These are phyloP conservation scores for Sugiyamaella lignohabitans DNA, from an alignment of 805 yeast species.

Conservation along the genomic window DNA sequence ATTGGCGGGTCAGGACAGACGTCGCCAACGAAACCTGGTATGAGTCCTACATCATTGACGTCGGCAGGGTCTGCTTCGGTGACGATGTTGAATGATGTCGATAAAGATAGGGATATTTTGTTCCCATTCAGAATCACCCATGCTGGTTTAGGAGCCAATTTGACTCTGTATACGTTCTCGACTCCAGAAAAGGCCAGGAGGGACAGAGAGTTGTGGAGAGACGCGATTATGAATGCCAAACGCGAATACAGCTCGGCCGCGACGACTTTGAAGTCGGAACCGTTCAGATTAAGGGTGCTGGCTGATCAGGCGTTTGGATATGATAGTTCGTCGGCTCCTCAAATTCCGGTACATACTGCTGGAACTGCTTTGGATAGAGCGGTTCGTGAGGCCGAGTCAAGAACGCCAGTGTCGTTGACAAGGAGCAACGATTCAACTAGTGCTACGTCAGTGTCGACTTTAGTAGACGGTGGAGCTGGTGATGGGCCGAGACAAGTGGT, in stretches of 20 bases:
- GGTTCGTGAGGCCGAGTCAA: slow-evolving; percentile 19
- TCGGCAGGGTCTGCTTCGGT: slow-evolving; percentile 17
- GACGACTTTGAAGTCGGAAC: slow-evolving; percentile 39
- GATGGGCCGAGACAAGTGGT: background rate
- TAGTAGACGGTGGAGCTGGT: background rate
- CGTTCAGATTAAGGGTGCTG: slow-evolving; percentile 47
- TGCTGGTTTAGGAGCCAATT: slow-evolving; percentile 21
- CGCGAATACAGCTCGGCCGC: slow-evolving; percentile 32
- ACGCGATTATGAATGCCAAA: slow-evolving; percentile 43
- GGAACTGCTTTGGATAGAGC: slow-evolving; percentile 35
- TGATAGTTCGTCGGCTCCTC: slow-evolving; percentile 45
- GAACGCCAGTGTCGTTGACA: slow-evolving; percentile 7
- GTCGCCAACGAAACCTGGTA: slow-evolving; percentile 11
- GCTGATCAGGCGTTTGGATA: slow-evolving; percentile 60
- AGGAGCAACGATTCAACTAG: slow-evolving; percentile 15
- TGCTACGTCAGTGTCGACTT: too few species aligned
- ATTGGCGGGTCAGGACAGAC: background rate
- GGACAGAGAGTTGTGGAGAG: slow-evolving; percentile 56
- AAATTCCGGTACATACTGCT: slow-evolving; percentile 27
- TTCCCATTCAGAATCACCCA: slow-evolving; percentile 33
- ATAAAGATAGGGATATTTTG: slow-evolving; percentile 23
- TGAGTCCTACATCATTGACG: background rate
- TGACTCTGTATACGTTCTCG: slow-evolving; percentile 29
- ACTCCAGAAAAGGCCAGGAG: background rate
- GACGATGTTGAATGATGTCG: slow-evolving; percentile 14